A percentile compares a stretch with the other conserved stretches of the same genome.
These are phyloP conservation scores for Phoma herbarum DNA, from an alignment of 2,329 filamentous ascomycete genomes.

Conservation along the genomic window DNA sequence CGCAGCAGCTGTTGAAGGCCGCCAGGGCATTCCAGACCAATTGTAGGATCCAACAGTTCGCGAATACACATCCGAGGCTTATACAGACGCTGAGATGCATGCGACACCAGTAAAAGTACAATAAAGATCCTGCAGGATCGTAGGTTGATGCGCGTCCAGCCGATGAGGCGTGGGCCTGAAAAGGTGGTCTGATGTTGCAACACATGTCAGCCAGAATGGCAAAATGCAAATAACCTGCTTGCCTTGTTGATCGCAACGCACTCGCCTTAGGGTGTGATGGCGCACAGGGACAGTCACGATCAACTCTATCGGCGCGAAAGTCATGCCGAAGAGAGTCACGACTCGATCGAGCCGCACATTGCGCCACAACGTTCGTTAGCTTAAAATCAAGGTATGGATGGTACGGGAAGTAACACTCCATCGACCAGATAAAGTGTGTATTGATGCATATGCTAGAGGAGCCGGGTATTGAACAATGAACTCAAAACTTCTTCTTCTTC, in stretches of 20 bases:
- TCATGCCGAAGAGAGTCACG: slow-evolving; percentile 2
- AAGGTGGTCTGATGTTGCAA: slow-evolving; percentile 15
- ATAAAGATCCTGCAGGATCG: slow-evolving; percentile 18
- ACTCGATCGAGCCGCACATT: slow-evolving; percentile 4
- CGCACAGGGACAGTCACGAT: slow-evolving; percentile 7
- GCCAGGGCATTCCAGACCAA: slow-evolving; percentile 14
- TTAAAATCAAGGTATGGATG: slow-evolving; percentile 6
- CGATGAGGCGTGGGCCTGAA: slow-evolving; percentile 12
- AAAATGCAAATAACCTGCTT: slow-evolving; percentile 11
- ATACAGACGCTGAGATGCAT: slow-evolving; percentile 7
- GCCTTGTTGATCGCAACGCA: slow-evolving; percentile 8
- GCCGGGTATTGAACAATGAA: slow-evolving; percentile 26
- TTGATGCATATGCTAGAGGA: slow-evolving; percentile 22
- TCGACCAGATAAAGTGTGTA: slow-evolving; percentile 15
- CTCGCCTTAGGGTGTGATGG: slow-evolving; percentile 9
- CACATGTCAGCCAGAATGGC: neutral
- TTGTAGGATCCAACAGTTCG: slow-evolving; percentile 11
- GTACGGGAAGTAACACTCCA: slow-evolving; percentile 5
- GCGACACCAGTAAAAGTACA: slow-evolving; percentile 17
- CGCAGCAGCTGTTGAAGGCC: slow-evolving; percentile 10
- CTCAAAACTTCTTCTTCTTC: slow-evolving; percentile 64
- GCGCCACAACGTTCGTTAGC: slow-evolving; percentile 21
- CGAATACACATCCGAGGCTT: slow-evolving; percentile 15
- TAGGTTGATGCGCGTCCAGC: slow-evolving; percentile 4
- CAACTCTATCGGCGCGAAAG: slow-evolving; percentile 4